Evolutionary conservation across 345 rosid species (phyloP).

Genomic region (Acer negundo): DNA sequence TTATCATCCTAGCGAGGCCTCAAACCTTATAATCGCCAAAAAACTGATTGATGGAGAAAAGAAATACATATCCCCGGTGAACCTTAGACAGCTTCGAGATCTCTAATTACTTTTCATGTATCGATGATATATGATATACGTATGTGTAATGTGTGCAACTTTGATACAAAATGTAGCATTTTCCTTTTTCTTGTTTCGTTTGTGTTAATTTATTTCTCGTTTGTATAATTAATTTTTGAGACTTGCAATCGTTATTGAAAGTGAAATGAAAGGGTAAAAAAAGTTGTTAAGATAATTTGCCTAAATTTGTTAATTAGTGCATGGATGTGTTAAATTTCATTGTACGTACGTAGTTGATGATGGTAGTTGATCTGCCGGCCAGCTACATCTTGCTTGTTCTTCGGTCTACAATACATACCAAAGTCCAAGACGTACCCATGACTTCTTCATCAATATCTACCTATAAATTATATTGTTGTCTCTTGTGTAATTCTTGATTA

Average conservation of each 20-base stretch:
- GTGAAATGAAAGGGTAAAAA: not conserved
- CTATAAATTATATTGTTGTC: too few relatives aligned
- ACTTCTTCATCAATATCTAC: too few relatives aligned
- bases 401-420: too few relatives aligned
- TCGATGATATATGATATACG: not conserved
- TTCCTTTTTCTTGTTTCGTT: not conserved
- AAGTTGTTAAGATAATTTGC: not conserved
- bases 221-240: not conserved
- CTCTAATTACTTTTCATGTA: conserved; percentile 23
- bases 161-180: not conserved
- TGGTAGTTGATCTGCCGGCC: conserved; percentile 11
- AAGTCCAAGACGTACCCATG: too few relatives aligned
- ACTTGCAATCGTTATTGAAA: not conserved
- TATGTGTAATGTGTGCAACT: not conserved
- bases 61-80: conserved; percentile 56
- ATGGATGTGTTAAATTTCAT: not conserved
- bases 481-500: too few relatives aligned
- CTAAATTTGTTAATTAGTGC: not conserved
- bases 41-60: conserved; percentile 58
- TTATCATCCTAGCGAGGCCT: conserved; percentile 86
- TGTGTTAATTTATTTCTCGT: not conserved
- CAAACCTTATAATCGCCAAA: conserved; percentile 65
- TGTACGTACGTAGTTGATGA: not conserved
- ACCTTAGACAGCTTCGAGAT: conserved; percentile 70
- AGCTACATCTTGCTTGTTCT: too few relatives aligned